Evolutionary conservation across 2,329 filamentous ascomycete species (phyloP).

Genomic region (Nemania sp.): DNA sequence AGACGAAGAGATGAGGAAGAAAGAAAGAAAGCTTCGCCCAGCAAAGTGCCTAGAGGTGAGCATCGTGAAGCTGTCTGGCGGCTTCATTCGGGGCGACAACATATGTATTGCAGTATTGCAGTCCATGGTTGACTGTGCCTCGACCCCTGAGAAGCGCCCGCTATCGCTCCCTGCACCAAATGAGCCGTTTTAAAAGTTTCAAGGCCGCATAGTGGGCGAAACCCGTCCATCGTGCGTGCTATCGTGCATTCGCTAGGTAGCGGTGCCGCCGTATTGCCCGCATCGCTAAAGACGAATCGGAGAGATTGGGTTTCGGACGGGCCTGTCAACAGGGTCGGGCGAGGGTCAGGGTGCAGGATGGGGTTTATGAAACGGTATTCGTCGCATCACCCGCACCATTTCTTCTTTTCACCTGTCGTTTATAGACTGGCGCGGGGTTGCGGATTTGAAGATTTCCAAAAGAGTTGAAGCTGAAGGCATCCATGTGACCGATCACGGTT

Average conservation of each 20-base stretch:
- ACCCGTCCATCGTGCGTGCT: constrained; percentile 21
- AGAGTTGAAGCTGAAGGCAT: constrained; percentile 29
- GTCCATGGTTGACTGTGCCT: neutral
- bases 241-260: constrained; percentile 22
- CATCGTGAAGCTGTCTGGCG: constrained; percentile 24
- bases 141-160: constrained; percentile 31
- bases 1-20: constrained; percentile 8
- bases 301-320: constrained; percentile 10
- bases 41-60: constrained; percentile 21
- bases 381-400: constrained; percentile 36
- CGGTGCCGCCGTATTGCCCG: constrained; percentile 4
- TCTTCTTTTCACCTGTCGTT: constrained; percentile 29
- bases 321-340: constrained; percentile 21
- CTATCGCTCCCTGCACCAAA: constrained; percentile 38
- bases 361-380: constrained; percentile 41
- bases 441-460: constrained; percentile 17
- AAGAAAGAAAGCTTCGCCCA: constrained; percentile 15
- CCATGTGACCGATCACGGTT: constrained; percentile 39
- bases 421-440: constrained; percentile 34
- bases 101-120: constrained; percentile 24
- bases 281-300: constrained; percentile 16
- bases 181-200: constrained; percentile 45
- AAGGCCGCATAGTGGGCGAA: constrained; percentile 36
- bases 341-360: constrained; percentile 14
- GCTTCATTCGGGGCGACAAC: constrained; percentile 12